phyloP scores from a whole-genome alignment of 2,329 filamentous ascomycete species.

The Cercospora canescens region DNA sequence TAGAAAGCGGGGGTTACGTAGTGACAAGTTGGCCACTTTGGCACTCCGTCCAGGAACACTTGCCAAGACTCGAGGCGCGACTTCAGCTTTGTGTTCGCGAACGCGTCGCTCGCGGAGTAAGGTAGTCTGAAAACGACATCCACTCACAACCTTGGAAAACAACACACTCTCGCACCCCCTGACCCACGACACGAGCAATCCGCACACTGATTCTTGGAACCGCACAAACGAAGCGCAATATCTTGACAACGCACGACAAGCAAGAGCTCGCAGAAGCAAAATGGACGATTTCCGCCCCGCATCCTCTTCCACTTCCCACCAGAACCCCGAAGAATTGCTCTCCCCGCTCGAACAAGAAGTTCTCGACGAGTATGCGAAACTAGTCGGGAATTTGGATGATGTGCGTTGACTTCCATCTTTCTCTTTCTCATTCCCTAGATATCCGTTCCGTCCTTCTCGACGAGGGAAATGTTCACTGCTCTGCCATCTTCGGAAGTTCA shows the following conservation, averaged over 20 bases:
- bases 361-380: conserved; percentile 84
- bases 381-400: conserved; percentile 89
- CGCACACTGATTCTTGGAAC: background rate
- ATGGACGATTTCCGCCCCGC: conserved; percentile 18
- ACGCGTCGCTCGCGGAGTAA: no score
- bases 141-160: no score
- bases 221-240: background rate
- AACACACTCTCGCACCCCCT: background rate
- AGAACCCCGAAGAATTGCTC: conserved; percentile 42
- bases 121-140: no score
- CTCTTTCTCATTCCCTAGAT: background rate
- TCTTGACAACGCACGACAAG: background rate
- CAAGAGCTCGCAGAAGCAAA: background rate
- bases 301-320: conserved; percentile 1
- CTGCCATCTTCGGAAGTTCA: no score
- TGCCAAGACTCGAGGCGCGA: conserved; percentile 14
- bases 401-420: conserved; percentile 50
- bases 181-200: background rate
- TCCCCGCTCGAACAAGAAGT: conserved; percentile 89
- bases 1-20: no score
- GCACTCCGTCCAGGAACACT: no score
- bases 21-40: no score
- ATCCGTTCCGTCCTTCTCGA: no score
- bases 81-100: conserved; percentile 5
- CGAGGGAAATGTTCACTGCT: no score